Percentiles rank a stretch among this genome's conserved stretches.
These are phyloP conservation scores for Nannochloropsis salina DNA, from an alignment of 108 stramenopile species.

Conservation along the genomic window DNA sequence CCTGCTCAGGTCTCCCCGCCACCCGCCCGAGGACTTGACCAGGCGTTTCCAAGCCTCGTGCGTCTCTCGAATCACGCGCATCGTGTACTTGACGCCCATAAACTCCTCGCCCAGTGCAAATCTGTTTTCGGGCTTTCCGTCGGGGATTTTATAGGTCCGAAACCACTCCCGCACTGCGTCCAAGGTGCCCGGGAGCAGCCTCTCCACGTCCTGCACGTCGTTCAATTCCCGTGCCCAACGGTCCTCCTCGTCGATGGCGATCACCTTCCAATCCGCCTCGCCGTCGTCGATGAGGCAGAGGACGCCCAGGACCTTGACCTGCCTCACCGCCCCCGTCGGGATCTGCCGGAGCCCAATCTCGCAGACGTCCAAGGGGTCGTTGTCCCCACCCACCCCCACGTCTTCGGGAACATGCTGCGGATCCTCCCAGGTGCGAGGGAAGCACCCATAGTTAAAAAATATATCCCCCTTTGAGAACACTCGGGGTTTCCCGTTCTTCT, in stretches of 20 bases:
- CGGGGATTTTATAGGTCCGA: constrained; percentile 96
- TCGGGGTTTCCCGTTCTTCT: constrained; percentile 82
- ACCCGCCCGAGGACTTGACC: constrained; percentile 29
- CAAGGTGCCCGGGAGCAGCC: constrained; percentile 78
- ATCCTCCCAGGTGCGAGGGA: constrained; percentile 97
- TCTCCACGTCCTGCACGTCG: constrained; percentile 90
- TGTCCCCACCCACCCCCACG: constrained; percentile 84
- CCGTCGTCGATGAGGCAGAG: constrained; percentile 97
- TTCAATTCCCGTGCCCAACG: constrained; percentile 90
- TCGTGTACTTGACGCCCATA: constrained; percentile 82
- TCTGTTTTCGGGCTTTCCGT: constrained; percentile 92
- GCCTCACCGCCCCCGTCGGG: constrained; percentile 69
- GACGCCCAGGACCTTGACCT: constrained; percentile 92
- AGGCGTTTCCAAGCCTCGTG: constrained; percentile 42
- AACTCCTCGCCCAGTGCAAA: constrained; percentile 86
- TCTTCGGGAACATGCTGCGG: constrained; percentile 83
- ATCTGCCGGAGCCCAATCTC: constrained; percentile 60
- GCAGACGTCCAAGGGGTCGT: constrained; percentile 89
- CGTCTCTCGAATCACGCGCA: constrained; percentile 57
- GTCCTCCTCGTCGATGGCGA: constrained; percentile 84
- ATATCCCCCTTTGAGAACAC: constrained; percentile 87
- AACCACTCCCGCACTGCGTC: constrained; percentile 91
- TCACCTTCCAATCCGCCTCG: constrained; percentile 97
- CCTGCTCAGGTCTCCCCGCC: not conserved
- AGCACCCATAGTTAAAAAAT: constrained; percentile 98